A percentile compares a stretch with the other conserved stretches of the same genome.
Conservation (phyloP, 306 rosid genomes). For the Adenanthera pavonina region DNA sequence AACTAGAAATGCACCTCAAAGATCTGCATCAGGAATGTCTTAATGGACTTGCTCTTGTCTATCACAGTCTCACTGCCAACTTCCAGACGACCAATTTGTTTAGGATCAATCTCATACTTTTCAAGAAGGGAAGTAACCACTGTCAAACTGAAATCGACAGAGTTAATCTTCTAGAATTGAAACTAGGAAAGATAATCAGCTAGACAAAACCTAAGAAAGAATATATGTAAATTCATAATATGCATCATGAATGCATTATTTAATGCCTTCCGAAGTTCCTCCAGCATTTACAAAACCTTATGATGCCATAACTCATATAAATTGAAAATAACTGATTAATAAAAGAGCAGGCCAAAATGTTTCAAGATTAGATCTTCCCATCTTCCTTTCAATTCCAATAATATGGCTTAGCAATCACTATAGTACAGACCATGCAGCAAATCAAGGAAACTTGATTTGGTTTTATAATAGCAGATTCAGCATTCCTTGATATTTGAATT, state of each 20-base stretch:
- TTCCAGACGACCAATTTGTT: constrained; percentile 97
- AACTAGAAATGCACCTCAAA: constrained; percentile 72
- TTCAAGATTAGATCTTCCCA: neutral
- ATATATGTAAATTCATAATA: constrained; percentile 1
- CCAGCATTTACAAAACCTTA: neutral
- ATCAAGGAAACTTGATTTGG: neutral
- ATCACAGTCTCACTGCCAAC: constrained; percentile 99
- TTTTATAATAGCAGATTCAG: neutral
- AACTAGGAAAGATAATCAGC: neutral
- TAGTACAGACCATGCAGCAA: neutral
- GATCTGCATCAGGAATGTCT: constrained; percentile 96
- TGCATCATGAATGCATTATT: constrained; percentile 11
- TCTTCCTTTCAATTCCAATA: neutral
- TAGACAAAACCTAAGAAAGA: neutral
- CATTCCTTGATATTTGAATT: neutral
- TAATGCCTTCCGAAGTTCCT: constrained; percentile 14
- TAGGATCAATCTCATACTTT: constrained; percentile 83
- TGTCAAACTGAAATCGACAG: constrained; percentile 79
- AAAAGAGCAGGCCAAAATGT: constrained; percentile 3
- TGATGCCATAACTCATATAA: neutral
- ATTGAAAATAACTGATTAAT: constrained; percentile 2
- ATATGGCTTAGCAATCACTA: neutral
- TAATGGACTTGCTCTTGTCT: constrained; percentile 98
- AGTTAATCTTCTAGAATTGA: constrained; percentile 29
- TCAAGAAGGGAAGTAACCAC: constrained; percentile 86